phyloP scores from a whole-genome alignment of 345 rosid species.

The Eucalyptus coolabah region DNA sequence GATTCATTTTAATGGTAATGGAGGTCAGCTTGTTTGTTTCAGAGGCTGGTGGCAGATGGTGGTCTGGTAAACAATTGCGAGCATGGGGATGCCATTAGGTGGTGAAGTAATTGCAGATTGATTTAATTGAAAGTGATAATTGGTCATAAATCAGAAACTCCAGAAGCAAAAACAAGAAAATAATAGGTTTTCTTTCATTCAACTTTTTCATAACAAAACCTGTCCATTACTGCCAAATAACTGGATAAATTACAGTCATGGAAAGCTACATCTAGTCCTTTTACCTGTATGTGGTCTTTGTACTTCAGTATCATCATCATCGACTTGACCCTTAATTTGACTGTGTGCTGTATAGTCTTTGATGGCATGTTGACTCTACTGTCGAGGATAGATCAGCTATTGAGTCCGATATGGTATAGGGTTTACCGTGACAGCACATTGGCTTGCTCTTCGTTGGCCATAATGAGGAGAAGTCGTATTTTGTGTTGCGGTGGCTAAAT shows the following conservation, averaged over 20 bases:
- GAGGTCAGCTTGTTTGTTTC: not conserved
- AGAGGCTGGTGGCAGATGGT: not conserved
- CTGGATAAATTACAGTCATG: not conserved
- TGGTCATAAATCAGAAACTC: not conserved
- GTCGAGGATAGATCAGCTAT: not conserved
- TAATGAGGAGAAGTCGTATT: not conserved
- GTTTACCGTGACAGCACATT: not conserved
- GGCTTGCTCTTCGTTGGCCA: not conserved
- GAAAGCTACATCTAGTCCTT: not conserved
- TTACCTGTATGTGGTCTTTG: not conserved
- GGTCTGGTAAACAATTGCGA: not conserved
- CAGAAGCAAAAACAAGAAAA: not conserved
- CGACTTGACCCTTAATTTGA: not conserved
- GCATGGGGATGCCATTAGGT: not conserved
- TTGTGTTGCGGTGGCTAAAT: not conserved
- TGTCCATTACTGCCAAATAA: not conserved
- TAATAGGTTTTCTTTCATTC: not conserved
- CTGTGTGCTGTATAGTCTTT: not conserved
- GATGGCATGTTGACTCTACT: not conserved
- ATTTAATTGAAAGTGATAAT: not conserved
- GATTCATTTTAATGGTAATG: not conserved
- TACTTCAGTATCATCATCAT: not conserved
- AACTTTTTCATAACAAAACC: not conserved
- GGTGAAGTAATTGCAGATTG: not conserved
- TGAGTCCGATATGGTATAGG: not conserved